These are phyloP conservation scores for Nothophytophthora sp. DNA, from an alignment of 352 stramenopile genomes.

Conservation along the genomic window DNA sequence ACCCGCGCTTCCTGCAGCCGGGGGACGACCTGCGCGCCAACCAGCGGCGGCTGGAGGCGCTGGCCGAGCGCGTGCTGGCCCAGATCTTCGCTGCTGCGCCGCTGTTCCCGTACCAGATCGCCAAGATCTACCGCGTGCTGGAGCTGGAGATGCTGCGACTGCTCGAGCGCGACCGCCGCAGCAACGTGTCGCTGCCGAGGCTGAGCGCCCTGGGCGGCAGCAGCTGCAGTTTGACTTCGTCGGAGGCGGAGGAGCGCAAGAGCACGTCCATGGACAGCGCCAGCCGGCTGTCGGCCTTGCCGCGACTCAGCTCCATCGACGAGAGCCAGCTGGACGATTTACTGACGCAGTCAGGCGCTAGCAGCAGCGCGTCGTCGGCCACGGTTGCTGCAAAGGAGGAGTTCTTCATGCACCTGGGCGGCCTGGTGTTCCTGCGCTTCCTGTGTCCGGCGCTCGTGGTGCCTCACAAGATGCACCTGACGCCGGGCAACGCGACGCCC, in stretches of 20 bases:
- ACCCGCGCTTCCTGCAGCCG: conserved; percentile 45
- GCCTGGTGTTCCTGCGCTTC: conserved; percentile 78
- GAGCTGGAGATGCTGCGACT: conserved; percentile 76
- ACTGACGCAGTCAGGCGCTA: conserved; percentile 22
- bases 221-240: conserved; percentile 23
- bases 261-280: conserved; percentile 32
- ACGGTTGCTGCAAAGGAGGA: conserved; percentile 51
- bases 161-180: conserved; percentile 59
- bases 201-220: conserved; percentile 56
- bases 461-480: conserved; percentile 73
- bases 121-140: conserved; percentile 75
- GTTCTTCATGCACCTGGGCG: conserved; percentile 77
- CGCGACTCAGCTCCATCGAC: conserved; percentile 54
- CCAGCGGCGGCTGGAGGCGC: conserved; percentile 46
- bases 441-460: conserved; percentile 76
- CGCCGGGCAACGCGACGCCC: conserved; percentile 38
- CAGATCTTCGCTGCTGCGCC: conserved; percentile 43
- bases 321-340: conserved; percentile 43
- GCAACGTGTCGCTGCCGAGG: conserved; percentile 43
- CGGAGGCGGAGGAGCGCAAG: conserved; percentile 34
- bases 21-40: conserved; percentile 51
- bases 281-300: conserved; percentile 35
- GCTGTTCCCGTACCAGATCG: conserved; percentile 75
- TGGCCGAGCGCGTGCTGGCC: conserved; percentile 56
- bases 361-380: conserved; percentile 19